Evolutionary conservation across 1,139 yeast genomes (phyloP).

Genomic region (Yamadazyma taylorii): DNA sequence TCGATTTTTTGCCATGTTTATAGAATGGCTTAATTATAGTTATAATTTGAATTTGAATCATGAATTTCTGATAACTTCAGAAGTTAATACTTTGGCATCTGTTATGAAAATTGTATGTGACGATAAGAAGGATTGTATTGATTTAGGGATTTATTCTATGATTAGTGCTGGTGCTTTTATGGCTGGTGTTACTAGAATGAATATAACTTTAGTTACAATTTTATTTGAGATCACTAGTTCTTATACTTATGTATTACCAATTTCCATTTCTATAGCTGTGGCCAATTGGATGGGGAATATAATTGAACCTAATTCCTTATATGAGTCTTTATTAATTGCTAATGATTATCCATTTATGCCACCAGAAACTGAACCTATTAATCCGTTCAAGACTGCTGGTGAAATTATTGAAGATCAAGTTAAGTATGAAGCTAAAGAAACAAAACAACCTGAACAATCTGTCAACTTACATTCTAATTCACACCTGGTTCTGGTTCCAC

Average conservation of each 20-base stretch:
- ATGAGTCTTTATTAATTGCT: conserved; percentile 49
- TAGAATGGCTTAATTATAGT: conserved; percentile 39
- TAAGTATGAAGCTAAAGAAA: conserved; percentile 5
- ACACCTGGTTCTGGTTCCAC: not conserved
- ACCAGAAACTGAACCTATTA: conserved; percentile 39
- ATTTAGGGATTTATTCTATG: conserved; percentile 64
- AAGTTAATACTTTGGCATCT: conserved; percentile 15
- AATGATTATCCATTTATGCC: conserved; percentile 59
- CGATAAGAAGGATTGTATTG: conserved; percentile 31
- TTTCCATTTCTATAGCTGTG: conserved; percentile 56
- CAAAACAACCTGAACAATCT: not conserved
- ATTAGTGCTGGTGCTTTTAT: conserved; percentile 67
- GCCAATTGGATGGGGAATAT: conserved; percentile 60
- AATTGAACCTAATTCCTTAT: conserved; percentile 53
- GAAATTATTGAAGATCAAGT: conserved; percentile 37
- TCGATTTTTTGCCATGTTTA: conserved; percentile 48
- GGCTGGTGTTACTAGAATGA: conserved; percentile 72
- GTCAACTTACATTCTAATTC: not conserved
- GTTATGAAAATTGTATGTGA: conserved; percentile 21
- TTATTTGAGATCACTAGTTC: conserved; percentile 62
- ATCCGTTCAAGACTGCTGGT: conserved; percentile 33
- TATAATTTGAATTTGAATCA: conserved; percentile 16
- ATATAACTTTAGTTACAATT: conserved; percentile 59
- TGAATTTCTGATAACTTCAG: conserved; percentile 9
- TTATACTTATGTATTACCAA: conserved; percentile 59